Base-by-base conservation (phyloP, 495 filamentous ascomycete species). In the Penicillium ucsense region DNA sequence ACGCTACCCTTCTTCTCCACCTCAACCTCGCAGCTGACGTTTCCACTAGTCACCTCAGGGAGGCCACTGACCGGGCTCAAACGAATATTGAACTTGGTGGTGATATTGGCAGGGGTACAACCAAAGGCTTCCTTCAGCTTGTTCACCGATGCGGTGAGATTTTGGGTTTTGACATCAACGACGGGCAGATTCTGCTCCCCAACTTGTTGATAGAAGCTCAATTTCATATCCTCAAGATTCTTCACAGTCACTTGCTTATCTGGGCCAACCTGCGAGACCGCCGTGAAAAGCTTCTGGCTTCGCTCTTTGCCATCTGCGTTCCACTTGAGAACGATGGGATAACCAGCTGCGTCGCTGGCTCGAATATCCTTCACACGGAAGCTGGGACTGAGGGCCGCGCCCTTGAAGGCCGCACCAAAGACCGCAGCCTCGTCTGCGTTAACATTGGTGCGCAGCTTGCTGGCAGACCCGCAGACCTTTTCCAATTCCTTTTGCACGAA, bases 291-390 rank as follows among this genome's bases (percentile, higher is more conserved):
- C 69, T 80, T 72, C 76, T 83, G 76, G 65, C 77, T 65, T 63
- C 84, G 62, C 54, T 86, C 81, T 77, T 80, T 82, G 35, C 74
- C 66, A 46, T 77, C 74, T 2, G 71, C 61, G 31, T 61, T 58
- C 73, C 79, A 96, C 54, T 80, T 84, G 53, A 92, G 76, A 35
- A 81, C 78, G 34, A 86, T 74, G 5, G 84, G 70, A 60, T 92
- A 95, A 11, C 66, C 66, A 33, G 88, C 81, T 10, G 70, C 76
- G 49, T 99, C 92, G 45, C 67, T 77, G 38, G 84, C 77, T 45
- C 85, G 76, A 50, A 99, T 97, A 56, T 97, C 94, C 74, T 95
- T 99, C 56, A 99, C 94, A 43, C 86, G 82, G 77, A 99, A 99
- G 59, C 82, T 89, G 34, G 90, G 88, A 66, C 86, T 94, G 42